Evolutionary conservation across 108 stramenopile species (phyloP), one percentile per base, ranked within the genome.

Genomic region (Nannochloropsis gaditana): DNA sequence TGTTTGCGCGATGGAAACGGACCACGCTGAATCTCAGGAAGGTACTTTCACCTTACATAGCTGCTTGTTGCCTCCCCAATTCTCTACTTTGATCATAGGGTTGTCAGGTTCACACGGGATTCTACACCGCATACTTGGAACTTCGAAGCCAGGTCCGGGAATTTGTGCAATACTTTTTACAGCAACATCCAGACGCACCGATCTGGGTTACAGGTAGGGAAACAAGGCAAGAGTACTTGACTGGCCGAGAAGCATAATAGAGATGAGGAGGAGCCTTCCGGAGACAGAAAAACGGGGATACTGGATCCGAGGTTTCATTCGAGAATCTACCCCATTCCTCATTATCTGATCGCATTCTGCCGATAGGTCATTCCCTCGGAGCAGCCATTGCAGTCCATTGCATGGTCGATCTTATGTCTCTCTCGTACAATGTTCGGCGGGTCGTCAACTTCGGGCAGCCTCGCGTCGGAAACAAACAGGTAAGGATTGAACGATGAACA

Each of bases 91-190:
- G 1, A 31, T 1, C 47, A 10, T 15, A 73, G 44, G 82, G 41
- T 9, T 86, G 86, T 41, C 9, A 83, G 44, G 86, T 86, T 17
- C 86, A 86, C 44, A 41, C 80, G 41, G 86, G 86, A 73, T 86
- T 86, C 82, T 83, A 83, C 41, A 9, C 80, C 41, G 11, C 82
- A 9, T 86, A 81, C 41, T 11, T 11, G 9, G 80, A 81, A 9
- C 80, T 83, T 10, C 31, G 19, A 9, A 10, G 9, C 47, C 47
- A 50, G 47, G 11, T 50, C 43, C 17, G 10, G 43, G 11, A 10
- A 15, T 10, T 15, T 15, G 15, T 50, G 11, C 47, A 50, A 15
- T 10, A 10, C 47, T 15, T 50, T 10, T 15, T 50, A 15, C 11
- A 50, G 47, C 47, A 50, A 15, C 47, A 50, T 50, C 47, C 47